Base-by-base conservation (phyloP, 1,284 basidiomycete genomes). In the Microbotryum scabiosae region DNA sequence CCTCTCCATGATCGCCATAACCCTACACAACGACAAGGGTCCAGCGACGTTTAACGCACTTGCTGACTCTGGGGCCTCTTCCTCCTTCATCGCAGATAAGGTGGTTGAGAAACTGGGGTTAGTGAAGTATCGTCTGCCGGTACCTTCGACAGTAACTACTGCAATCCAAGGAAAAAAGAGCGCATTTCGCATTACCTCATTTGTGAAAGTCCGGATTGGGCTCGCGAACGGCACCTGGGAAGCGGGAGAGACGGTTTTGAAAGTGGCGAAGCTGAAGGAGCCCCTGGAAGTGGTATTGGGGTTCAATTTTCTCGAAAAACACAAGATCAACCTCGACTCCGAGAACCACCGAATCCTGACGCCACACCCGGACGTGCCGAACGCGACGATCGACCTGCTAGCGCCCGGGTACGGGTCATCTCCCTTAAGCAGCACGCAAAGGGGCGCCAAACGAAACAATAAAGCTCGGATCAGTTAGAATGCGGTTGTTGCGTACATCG, bases 281-380 rank as follows among this genome's bases (percentile, higher is more conserved):
- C 57, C 57, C 10, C 54, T 47, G 51, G 57, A 54, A 28, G 30
- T 48, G 44, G 54, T 59, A 26, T 51, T 59, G 44, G 57, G 57
- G 5, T n/a, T 26, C 7, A 44, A 51, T 18, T 59, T 59, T 36
- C 41, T 59, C 14, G 18, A 8, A 9, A n/a, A 47, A n/a, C 51
- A 59, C 30, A 43, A 32, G 18, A 32, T 59, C 30, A 20, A 16
- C 18, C 14, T 59, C 21, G 28, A 21, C n/a, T 21, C 5, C 47
- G 6, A 26, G 14, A 36, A 52, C 16, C 51, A 30, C 36, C 30
- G 21, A 6, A 43, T 36, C n/a, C 48, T 50, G 30, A 23, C 43
- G 21, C 26, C n/a, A 43, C 55, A 14, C n/a, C n/a, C n/a, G n/a
- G n/a, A n/a, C n/a, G n/a, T n/a, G n/a, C n/a, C n/a, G n/a, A n/a